Evolutionary conservation across 1,139 yeast species (phyloP).

Genomic region (Komagataea norvegica): DNA sequence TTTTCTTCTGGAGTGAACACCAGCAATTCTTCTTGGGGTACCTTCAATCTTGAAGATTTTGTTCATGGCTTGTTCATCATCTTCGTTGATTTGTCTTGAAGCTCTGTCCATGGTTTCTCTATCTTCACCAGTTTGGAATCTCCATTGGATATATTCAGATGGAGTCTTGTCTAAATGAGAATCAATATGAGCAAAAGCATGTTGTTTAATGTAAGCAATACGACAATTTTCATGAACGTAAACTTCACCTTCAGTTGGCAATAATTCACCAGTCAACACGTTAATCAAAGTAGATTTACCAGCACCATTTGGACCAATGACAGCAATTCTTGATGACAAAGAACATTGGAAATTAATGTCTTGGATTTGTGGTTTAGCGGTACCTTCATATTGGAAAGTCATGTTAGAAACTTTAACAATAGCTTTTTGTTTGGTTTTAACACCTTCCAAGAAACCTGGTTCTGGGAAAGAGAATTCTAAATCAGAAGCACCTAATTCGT

Average conservation of each 20-base stretch:
- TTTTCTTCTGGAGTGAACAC: constrained; percentile 97
- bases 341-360: constrained; percentile 98
- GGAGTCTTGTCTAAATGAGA: constrained; percentile 99
- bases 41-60: constrained; percentile 98
- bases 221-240: constrained; percentile 99
- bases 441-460: constrained; percentile 99
- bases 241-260: constrained; percentile 97
- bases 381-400: constrained; percentile 99
- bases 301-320: constrained; percentile 99
- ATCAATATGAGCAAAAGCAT: constrained; percentile 99
- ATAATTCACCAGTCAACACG: constrained; percentile 98
- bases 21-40: constrained; percentile 94
- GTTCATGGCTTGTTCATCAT: constrained; percentile 98
- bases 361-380: constrained; percentile 85
- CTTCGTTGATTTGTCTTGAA: constrained; percentile 95
- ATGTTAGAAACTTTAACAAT: constrained; percentile 95
- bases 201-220: constrained; percentile 99
- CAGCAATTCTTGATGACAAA: constrained; percentile 98
- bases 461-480: constrained; percentile 96
- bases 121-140: constrained; percentile 99
- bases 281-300: constrained; percentile 99
- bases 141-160: constrained; percentile 99
- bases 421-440: constrained; percentile 99
- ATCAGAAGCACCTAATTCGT: constrained; percentile 97
- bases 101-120: constrained; percentile 99